A percentile compares a stretch with the other conserved stretches of the same genome.
Evolutionary conservation across 345 rosid genomes (phyloP).

Genomic region (Heritiera littoralis): DNA sequence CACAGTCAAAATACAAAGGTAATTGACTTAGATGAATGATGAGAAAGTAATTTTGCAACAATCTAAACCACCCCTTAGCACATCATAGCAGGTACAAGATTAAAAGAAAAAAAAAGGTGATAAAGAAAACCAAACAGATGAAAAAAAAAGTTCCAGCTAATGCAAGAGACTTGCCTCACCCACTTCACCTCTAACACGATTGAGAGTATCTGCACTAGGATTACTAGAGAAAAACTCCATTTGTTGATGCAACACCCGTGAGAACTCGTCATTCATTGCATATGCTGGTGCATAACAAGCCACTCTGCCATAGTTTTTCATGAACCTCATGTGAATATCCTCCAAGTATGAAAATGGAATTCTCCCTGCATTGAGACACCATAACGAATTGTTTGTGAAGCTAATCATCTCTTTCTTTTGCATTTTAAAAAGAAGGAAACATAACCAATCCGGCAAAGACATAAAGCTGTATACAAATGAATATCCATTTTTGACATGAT

Average conservation of each 20-base stretch:
- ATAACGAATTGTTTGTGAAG: background rate
- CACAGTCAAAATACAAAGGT: background rate
- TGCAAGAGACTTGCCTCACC: slow-evolving; percentile 61
- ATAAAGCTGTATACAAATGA: background rate
- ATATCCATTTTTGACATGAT: background rate
- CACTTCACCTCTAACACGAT: slow-evolving; percentile 94
- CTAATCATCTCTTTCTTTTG: slow-evolving; percentile 1
- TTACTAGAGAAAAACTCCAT: slow-evolving; percentile 98
- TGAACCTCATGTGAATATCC: slow-evolving; percentile 93
- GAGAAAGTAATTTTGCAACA: slow-evolving; percentile 1
- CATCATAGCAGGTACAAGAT: background rate
- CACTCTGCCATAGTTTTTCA: slow-evolving; percentile 92
- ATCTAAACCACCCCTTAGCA: slow-evolving; percentile 6
- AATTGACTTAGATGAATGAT: background rate
- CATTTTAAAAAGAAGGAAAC: background rate
- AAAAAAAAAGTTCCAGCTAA: background rate
- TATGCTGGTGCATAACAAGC: slow-evolving; percentile 87
- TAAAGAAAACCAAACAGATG: slow-evolving; percentile 1
- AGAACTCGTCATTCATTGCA: slow-evolving; percentile 98
- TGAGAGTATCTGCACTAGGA: slow-evolving; percentile 85
- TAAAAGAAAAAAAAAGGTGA: background rate
- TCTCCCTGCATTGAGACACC: slow-evolving; percentile 59
- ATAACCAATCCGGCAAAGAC: slow-evolving; percentile 7
- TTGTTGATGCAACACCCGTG: slow-evolving; percentile 97
- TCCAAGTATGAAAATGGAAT: slow-evolving; percentile 97